Conservation (phyloP, 1,284 basidiomycete species). For the Takashimella koratensis region DNA sequence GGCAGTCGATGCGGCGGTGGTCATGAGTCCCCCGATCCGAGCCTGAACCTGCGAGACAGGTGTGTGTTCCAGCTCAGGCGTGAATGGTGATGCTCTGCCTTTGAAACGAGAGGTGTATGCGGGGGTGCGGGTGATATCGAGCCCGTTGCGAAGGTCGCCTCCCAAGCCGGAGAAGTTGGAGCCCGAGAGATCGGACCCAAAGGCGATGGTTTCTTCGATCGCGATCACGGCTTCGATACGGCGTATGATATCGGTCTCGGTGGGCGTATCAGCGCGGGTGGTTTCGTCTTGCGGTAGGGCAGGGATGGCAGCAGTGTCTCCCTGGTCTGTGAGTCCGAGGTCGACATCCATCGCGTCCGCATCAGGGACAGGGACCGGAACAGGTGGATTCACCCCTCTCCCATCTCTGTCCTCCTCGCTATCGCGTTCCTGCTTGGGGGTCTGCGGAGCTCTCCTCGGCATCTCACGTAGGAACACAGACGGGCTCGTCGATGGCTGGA, state of each 20-base stretch:
- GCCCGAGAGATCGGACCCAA: neutral
- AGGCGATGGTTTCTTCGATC: neutral
- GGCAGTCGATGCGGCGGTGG: too few relatives aligned
- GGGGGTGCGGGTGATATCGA: neutral
- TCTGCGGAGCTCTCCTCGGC: constrained; percentile 22
- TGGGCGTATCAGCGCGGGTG: neutral
- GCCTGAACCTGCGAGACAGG: neutral
- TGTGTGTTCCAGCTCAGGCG: neutral
- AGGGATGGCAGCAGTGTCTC: neutral
- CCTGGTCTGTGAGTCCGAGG: neutral
- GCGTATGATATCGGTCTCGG: neutral
- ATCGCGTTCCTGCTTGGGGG: constrained; percentile 12
- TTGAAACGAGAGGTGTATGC: neutral
- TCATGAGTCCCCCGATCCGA: too few relatives aligned
- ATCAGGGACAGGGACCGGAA: neutral
- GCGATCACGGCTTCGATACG: neutral
- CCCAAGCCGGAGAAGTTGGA: neutral
- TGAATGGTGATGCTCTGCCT: neutral
- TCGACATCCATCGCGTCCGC: neutral
- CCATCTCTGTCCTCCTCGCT: neutral
- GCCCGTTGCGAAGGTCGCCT: neutral
- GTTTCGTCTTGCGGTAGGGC: neutral
- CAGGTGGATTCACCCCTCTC: neutral
- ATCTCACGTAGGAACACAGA: constrained; percentile 15
- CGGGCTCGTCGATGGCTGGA: constrained; percentile 13